Evolutionary conservation across 805 yeast genomes (phyloP).

Genomic region (Metschnikowia proteae): DNA sequence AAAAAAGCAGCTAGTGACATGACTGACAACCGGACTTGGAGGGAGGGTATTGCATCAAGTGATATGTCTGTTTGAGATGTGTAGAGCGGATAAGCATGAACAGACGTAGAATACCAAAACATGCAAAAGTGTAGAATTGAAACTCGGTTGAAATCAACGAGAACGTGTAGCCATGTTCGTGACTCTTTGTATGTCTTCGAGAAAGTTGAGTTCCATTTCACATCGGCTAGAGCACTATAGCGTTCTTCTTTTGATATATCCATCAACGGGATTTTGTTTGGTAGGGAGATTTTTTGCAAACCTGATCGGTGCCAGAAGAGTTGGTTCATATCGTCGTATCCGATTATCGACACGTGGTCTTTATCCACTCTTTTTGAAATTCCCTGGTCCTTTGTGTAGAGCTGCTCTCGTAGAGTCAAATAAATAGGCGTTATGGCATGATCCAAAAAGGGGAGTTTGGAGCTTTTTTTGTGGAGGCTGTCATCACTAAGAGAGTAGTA

Average conservation of each 20-base stretch:
- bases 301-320: conserved; percentile 80
- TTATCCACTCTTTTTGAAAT: conserved; percentile 46
- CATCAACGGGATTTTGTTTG: conserved; percentile 45
- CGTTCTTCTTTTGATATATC: conserved; percentile 54
- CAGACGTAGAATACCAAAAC: conserved; percentile 74
- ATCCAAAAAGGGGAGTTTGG: conserved; percentile 45
- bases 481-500: conserved; percentile 47
- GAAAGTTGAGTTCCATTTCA: conserved; percentile 66
- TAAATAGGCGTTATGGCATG: conserved; percentile 75
- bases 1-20: conserved; percentile 67
- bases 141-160: conserved; percentile 87
- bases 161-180: conserved; percentile 95
- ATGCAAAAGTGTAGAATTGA: conserved; percentile 61
- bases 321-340: conserved; percentile 89
- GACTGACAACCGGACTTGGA: conserved; percentile 50
- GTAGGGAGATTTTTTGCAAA: conserved; percentile 50
- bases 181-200: conserved; percentile 94
- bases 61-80: conserved; percentile 52
- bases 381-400: conserved; percentile 44
- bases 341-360: conserved; percentile 69
- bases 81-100: conserved; percentile 66
- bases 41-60: conserved; percentile 57
- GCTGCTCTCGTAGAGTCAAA: conserved; percentile 52
- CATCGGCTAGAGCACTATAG: conserved; percentile 48
- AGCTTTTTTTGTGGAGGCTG: conserved; percentile 19